These are phyloP conservation scores for Penicillium cataractarum DNA, from an alignment of 495 filamentous ascomycete genomes.

Conservation along the genomic window DNA sequence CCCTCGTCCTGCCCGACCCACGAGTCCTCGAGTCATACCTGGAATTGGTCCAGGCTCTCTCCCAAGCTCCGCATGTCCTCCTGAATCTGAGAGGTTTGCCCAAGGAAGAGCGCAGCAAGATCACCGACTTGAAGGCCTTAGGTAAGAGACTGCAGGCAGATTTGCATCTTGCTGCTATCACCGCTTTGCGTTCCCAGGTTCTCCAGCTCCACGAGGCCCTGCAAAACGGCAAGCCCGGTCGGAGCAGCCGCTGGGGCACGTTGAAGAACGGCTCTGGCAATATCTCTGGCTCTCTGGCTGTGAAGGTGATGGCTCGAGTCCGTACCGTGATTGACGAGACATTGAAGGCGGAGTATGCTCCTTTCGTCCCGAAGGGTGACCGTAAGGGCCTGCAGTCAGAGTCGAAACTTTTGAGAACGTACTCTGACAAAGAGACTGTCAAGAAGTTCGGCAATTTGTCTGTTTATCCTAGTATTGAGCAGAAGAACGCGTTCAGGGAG, in stretches of 20 bases:
- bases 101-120: constrained; percentile 10
- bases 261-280: constrained; percentile 10
- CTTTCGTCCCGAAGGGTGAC: constrained; percentile 31
- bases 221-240: constrained; percentile 10
- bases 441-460: constrained; percentile 14
- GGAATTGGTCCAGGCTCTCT: constrained; percentile 27
- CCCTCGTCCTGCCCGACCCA: constrained; percentile 39
- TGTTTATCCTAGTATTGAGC: constrained; percentile 31
- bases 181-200: constrained; percentile 33
- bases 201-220: constrained; percentile 37
- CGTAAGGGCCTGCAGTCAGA: constrained; percentile 28
- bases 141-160: constrained; percentile 34
- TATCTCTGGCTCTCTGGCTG: constrained; percentile 19
- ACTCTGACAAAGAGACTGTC: constrained; percentile 31
- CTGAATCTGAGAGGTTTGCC: constrained; percentile 33
- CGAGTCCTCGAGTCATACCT: constrained; percentile 39
- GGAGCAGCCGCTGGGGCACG: constrained; percentile 13
- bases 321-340: constrained; percentile 37
- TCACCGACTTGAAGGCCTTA: constrained; percentile 21
- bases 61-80: constrained; percentile 37
- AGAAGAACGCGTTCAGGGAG: constrained; percentile 24
- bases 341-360: constrained; percentile 30
- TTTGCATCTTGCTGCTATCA: constrained; percentile 29
- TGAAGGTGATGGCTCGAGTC: constrained; percentile 32
- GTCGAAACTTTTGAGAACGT: constrained; percentile 35